Percentiles rank a stretch among this genome's conserved stretches.
phyloP scores from a whole-genome alignment of 768 basidiomycete species.

The Fibroporia radiculosa region DNA sequence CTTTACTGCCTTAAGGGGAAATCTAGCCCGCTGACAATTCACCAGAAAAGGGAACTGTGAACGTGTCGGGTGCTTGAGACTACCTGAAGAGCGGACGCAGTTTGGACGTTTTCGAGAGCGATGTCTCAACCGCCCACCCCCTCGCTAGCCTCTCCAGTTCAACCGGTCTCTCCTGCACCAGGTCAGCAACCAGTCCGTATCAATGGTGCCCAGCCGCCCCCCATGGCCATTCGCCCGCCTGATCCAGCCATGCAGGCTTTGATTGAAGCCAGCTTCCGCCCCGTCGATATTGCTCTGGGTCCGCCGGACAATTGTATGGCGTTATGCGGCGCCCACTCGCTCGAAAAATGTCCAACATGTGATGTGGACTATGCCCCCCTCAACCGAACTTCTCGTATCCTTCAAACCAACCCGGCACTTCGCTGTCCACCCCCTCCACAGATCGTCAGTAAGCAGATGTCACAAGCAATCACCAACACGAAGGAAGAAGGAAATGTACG shows the following conservation, averaged over 20 bases:
- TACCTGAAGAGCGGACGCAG: too few species aligned
- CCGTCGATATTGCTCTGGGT: slow-evolving; percentile 46
- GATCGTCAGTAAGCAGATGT: slow-evolving; percentile 66
- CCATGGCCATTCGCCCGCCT: slow-evolving; percentile 32
- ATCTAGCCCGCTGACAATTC: too few species aligned
- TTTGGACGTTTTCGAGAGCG: too few species aligned
- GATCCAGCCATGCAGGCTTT: slow-evolving; percentile 70
- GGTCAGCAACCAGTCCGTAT: slow-evolving; percentile 41
- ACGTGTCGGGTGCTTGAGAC: too few species aligned
- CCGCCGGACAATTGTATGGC: slow-evolving; percentile 46
- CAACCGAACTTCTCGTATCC: slow-evolving; percentile 69
- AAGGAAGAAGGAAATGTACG: slow-evolving; percentile 96
- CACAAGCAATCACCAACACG: slow-evolving; percentile 62
- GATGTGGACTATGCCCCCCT: slow-evolving; percentile 64
- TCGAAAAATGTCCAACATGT: slow-evolving; percentile 71
- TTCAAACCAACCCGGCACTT: slow-evolving; percentile 61
- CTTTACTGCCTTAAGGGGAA: slow-evolving; percentile 1
- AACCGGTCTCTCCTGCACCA: slow-evolving; percentile 55
- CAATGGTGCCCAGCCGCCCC: slow-evolving; percentile 37
- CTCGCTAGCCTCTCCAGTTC: too few species aligned
- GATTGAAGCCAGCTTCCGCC: slow-evolving; percentile 66
- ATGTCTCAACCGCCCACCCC: too few species aligned
- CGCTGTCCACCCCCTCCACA: slow-evolving; percentile 78
- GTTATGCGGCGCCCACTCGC: slow-evolving; percentile 58
- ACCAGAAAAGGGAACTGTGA: too few species aligned